Evolutionary conservation across 208 protist species (phyloP), one percentile per base, ranked within the genome.

Genomic region (Trypanosoma melophagium): DNA sequence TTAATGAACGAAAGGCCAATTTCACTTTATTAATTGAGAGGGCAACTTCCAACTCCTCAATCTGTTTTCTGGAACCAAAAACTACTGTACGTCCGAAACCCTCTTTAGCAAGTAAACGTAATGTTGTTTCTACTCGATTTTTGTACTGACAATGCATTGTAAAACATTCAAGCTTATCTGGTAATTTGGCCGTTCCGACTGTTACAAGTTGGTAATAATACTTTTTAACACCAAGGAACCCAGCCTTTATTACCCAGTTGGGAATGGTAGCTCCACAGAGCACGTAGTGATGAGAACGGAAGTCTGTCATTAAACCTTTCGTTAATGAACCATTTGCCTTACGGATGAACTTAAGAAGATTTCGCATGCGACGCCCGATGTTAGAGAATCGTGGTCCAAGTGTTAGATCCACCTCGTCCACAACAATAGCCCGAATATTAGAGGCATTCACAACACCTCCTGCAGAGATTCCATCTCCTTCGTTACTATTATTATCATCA

Each of bases 201-300:
- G 75, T 66, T 0, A 96, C 83, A 49, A 96, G 84, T 62, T 89
- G 84, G 74, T 96, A 96, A 81, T 94, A 92, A 79, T 92, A 96
- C 80, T 96, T 96, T 76, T 96, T 96, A 60, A 91, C 84, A 13
- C 91, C 91, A 45, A 96, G 81, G 68, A 96, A 96, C 9, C 91
- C 88, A 3, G 88, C 88, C 68, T 94, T 94, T 56, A 96, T 59
- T 19, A 96, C 91, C 91, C 91, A 96, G 70, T 96, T 94, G 3
- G 91, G 91, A 60, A 96, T 93, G 12, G 91, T 96, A 2, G 91
- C 91, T 1, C 91, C 91, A 71, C 91, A 96, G 31, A 96, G 80
- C 5, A 96, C 84, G 74, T 96, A 96, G 79, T 96, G 91, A 68
- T 96, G 91, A 7, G 79, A 75, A 31, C 91, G 91, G 65, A 83